Evolutionary conservation across 441 rosid genomes (phyloP), one percentile per base, ranked within the genome.

Genomic region (Melastoma candidum): DNA sequence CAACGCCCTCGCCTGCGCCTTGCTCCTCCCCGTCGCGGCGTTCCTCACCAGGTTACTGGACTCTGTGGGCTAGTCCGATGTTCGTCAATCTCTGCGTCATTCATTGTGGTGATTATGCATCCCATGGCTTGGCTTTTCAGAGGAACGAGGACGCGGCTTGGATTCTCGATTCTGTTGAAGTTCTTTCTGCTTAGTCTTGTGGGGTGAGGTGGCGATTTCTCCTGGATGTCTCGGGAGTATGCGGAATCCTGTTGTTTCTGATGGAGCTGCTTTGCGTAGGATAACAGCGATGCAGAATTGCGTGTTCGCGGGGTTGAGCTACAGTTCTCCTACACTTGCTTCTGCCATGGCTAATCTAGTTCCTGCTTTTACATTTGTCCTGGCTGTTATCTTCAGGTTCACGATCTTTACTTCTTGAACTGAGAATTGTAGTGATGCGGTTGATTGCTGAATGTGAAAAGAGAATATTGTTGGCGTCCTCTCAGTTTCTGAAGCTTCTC

Each of bases 311-410:
- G 78, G 76, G 44, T 36, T 77, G 25, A 64, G 47, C 68, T 71
- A 63, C 59, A 67, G 74, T 57, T 71, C 78, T 54, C 78, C 76
- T 8, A 63, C 74, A 1, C 76, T 77, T 58, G 76, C 47, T 48
- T 71, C 76, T 53, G 72, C 76, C 46, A 53, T 68, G 24, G 36
- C 26, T 63, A 74, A 73, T 53, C 41, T 73, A 25, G 14, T 66
- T 27, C 78, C 78, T 26, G 74, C 74, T 47, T 68, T 71, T 54
- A 77, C 76, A 51, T 77, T 77, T 59, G 46, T 68, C 60, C 70
- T 73, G 14, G 78, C 82, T 49, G 68, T 69, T 39, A 57, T 67
- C 63, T 77, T 71, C 73, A 71, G 78, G 78, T 76, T 62, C 48
- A 49, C 51, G 46, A 29, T 44, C 6, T 0, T 51, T 51, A 17